These are phyloP conservation scores for Lentinula sp. DNA, from an alignment of 768 basidiomycete species.

Conservation along the genomic window DNA sequence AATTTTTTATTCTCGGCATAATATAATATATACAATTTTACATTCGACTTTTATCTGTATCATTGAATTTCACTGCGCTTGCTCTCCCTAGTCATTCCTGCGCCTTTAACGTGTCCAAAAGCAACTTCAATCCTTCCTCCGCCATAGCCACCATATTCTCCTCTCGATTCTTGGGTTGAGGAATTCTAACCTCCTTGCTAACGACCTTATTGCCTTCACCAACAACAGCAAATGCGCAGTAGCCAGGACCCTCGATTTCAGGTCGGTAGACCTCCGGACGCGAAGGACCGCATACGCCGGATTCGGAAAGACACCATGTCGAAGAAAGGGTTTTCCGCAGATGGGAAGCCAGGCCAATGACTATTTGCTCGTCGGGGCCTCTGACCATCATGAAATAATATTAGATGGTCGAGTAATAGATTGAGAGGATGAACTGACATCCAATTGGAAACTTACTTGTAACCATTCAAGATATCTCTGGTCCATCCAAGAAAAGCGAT, in stretches of 20 bases:
- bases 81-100: not conserved
- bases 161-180: not conserved
- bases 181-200: not conserved
- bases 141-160: conserved; percentile 4
- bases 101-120: conserved; percentile 1
- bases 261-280: not conserved
- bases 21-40: not conserved
- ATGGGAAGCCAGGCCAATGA: not conserved
- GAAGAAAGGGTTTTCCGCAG: not conserved
- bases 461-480: not conserved
- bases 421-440: not conserved
- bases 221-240: not conserved
- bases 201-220: not conserved
- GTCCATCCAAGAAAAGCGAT: conserved; percentile 2
- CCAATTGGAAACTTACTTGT: not conserved
- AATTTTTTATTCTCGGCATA: too few species aligned
- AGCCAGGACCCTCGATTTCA: not conserved
- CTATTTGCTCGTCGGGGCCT: conserved; percentile 1
- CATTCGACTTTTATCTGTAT: not conserved
- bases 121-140: not conserved
- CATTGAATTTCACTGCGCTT: not conserved
- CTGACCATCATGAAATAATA: not conserved
- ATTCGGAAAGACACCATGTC: conserved; percentile 2
- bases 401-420: not conserved
- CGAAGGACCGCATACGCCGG: not conserved